phyloP scores from a whole-genome alignment of 2,329 filamentous ascomycete genomes.

The Basipetospora chlamydospora region DNA sequence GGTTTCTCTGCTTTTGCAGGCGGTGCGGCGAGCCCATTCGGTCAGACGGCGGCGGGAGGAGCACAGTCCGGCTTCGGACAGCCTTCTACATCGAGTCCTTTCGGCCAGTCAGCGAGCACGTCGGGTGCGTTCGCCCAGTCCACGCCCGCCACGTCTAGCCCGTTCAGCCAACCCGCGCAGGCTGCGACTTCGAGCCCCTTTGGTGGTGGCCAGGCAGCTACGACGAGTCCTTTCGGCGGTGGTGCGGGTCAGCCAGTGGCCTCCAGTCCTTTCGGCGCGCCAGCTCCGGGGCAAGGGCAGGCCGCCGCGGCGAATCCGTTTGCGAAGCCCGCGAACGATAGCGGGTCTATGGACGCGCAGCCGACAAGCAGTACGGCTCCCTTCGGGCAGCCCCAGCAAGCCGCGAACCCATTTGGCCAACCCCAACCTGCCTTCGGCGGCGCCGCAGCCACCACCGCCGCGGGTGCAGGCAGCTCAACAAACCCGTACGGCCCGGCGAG shows the following conservation, averaged over 20 bases:
- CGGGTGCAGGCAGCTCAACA: conserved; percentile 7
- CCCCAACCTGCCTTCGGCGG: background rate
- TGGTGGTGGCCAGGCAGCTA: background rate
- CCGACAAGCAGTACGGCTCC: conserved; percentile 1
- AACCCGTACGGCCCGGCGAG: conserved; percentile 30
- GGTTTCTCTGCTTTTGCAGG: conserved; percentile 3
- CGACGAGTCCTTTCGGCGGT: conserved; percentile 8
- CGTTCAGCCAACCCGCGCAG: conserved; percentile 7
- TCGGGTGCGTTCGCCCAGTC: conserved; percentile 8
- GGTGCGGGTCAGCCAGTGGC: conserved; percentile 8
- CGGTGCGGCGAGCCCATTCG: conserved; percentile 12
- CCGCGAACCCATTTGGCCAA: conserved; percentile 13
- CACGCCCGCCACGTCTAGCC: conserved; percentile 4
- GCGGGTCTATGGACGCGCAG: conserved; percentile 1
- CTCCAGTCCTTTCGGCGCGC: conserved; percentile 11
- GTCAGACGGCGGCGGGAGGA: conserved; percentile 10
- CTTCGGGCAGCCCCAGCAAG: background rate
- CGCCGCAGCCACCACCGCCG: conserved; percentile 8
- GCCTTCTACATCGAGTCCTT: conserved; percentile 6
- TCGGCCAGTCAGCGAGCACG: conserved; percentile 1
- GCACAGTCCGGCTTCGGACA: conserved; percentile 1
- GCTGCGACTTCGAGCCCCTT: conserved; percentile 1
- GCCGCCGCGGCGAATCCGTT: conserved; percentile 12
- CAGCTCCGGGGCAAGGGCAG: conserved; percentile 5
- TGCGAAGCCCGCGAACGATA: background rate